phyloP scores from a whole-genome alignment of 345 rosid genomes.

The Lenwebbia sp. region DNA sequence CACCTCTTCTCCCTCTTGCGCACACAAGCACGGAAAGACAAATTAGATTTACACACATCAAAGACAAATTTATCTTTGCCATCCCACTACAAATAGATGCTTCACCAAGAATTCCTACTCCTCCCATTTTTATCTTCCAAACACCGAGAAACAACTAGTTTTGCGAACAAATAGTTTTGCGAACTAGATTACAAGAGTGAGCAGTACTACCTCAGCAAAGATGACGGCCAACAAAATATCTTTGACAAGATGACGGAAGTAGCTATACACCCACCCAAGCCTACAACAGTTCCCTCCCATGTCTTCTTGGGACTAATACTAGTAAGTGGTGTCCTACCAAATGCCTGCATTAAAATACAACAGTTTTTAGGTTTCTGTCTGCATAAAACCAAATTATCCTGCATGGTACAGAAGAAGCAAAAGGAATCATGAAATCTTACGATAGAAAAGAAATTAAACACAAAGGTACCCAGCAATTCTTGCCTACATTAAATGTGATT shows the following conservation, averaged over 20 bases:
- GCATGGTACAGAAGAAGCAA: background rate
- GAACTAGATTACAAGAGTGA: background rate
- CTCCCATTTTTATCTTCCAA: background rate
- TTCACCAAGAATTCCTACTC: background rate
- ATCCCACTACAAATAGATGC: background rate
- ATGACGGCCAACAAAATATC: slow-evolving; percentile 66
- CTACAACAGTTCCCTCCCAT: slow-evolving; percentile 85
- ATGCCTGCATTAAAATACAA: slow-evolving; percentile 40
- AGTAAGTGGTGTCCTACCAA: slow-evolving; percentile 76
- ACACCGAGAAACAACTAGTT: background rate
- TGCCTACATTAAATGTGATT: background rate
- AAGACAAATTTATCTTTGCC: background rate
- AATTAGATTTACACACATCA: background rate
- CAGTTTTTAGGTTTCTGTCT: background rate
- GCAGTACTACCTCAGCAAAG: slow-evolving; percentile 50
- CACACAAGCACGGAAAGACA: background rate
- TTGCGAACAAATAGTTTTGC: background rate
- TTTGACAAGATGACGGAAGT: slow-evolving; percentile 47
- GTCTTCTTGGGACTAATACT: slow-evolving; percentile 88
- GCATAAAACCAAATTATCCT: background rate
- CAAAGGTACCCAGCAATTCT: background rate
- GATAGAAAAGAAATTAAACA: background rate
- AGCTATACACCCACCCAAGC: slow-evolving; percentile 77
- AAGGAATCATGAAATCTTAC: background rate
- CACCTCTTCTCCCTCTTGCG: background rate